Evolutionary conservation across 2,329 filamentous ascomycete species (phyloP).

Genomic region (Camillea tinctor): DNA sequence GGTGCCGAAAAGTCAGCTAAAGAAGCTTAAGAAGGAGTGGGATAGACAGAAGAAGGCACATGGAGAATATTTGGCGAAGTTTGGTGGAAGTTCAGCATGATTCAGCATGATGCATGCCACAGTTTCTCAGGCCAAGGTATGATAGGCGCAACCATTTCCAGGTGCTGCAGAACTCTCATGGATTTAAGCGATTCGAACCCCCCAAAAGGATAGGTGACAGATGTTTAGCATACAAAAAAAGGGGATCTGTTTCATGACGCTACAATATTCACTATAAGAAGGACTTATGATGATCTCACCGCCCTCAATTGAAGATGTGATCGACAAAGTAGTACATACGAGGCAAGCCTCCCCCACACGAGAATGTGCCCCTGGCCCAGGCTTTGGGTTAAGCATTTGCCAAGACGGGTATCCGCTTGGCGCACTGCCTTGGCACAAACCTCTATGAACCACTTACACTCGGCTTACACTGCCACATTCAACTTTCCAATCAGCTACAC

Average conservation of each 20-base stretch:
- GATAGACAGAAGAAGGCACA: constrained; percentile 85
- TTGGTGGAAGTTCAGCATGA: constrained; percentile 26
- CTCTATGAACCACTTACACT: constrained; percentile 5
- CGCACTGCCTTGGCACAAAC: constrained; percentile 17
- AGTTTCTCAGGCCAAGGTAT: no score
- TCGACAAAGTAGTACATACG: not conserved
- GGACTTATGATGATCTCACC: not conserved
- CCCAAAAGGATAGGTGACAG: not conserved
- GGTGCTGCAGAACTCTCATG: not conserved
- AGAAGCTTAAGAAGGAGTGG: constrained; percentile 88
- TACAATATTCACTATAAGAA: not conserved
- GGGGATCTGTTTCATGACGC: not conserved
- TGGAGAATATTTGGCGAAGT: constrained; percentile 55
- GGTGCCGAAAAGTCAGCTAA: constrained; percentile 73
- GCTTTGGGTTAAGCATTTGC: constrained; percentile 22
- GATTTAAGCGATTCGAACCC: not conserved
- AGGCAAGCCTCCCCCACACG: constrained; percentile 10
- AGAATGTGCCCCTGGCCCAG: constrained; percentile 11
- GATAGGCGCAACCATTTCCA: no score
- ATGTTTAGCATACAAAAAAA: not conserved
- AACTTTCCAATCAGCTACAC: not conserved
- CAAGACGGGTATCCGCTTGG: constrained; percentile 28
- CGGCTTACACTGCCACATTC: constrained; percentile 1
- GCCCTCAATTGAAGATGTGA: not conserved
- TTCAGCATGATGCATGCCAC: constrained; percentile 13